Evolutionary conservation across 257 asterid genomes (phyloP), one percentile per base, ranked within the genome.

Genomic region (Leonotis leonurus): DNA sequence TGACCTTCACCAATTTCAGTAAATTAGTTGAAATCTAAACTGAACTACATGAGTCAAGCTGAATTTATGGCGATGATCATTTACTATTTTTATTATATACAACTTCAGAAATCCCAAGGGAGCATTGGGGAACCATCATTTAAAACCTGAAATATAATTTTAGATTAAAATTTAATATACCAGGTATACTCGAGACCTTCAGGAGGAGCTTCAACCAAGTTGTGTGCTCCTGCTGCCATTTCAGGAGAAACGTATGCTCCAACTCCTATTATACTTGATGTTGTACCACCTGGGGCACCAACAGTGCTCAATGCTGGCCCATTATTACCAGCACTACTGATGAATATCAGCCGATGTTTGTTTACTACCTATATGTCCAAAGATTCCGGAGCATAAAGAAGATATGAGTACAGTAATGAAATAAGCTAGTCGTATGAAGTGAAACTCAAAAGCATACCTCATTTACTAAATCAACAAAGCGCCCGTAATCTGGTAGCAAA

Each of bases 121-220:
- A n/a, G n/a, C n/a, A n/a, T n/a, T n/a, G n/a, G n/a, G n/a, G n/a
- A n/a, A n/a, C n/a, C n/a, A 44, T 41, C 46, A 57, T 59, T 22
- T 16, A 6, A 52, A 24, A 50, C 44, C 33, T 76, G 45, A 32
- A 56, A 67, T 18, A 3, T 40, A 27, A 26, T 62, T 36, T n/a
- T 62, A 56, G 60, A 64, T 60, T 36, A 62, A 40, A 61, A 64
- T 30, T 55, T 57, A 52, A 36, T 77, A 49, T 83, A 92, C 99
- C 99, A 92, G 69, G 99, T 92, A 67, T 92, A 92, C 65, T 92
- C 96, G 60, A 92, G 95, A 56, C 99, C 99, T 85, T 92, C 99
- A 29, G 81, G 70, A 78, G 95, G 97, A 71, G 97, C 84, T 75
- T 92, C 95, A 68, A 89, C 95, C 57, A 89, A 78, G 79, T 80